Evolutionary conservation across 164 flowering plant genomes (phyloP).

Genomic region (Taxillus chinensis): DNA sequence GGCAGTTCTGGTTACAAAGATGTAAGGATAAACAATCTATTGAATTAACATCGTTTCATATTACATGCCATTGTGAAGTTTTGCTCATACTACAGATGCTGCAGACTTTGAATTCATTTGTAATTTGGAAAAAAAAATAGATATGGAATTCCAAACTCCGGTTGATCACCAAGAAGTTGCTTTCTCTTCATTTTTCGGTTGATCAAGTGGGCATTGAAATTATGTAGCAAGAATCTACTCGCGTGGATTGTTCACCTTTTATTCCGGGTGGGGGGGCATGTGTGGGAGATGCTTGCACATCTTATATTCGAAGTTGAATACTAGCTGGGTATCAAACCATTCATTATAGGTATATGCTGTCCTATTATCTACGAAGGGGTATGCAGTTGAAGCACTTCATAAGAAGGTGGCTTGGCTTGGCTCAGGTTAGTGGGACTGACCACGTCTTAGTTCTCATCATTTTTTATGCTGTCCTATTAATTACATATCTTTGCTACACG

Average conservation of each 20-base stretch:
- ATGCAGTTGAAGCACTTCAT: not conserved
- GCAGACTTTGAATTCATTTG: not conserved
- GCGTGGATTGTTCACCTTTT: slow-evolving; percentile 7
- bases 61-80: not conserved
- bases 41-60: not conserved
- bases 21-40: slow-evolving; percentile 30
- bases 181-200: slow-evolving; percentile 50
- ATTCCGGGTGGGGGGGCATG: not conserved
- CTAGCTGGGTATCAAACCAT: slow-evolving; percentile 3
- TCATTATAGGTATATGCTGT: not conserved
- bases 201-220: slow-evolving; percentile 76
- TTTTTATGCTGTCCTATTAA: no score
- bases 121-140: slow-evolving; percentile 26
- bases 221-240: slow-evolving; percentile 35
- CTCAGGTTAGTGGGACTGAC: no score
- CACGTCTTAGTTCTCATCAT: no score
- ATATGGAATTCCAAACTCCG: slow-evolving; percentile 59
- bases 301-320: not conserved
- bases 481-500: no score
- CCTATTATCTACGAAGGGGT: not conserved
- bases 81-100: not conserved
- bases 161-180: slow-evolving; percentile 29
- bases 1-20: slow-evolving; percentile 48
- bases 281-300: not conserved
- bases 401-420: no score